Base-by-base conservation (phyloP, 2,329 filamentous ascomycete genomes). In the Aspergillus neoniger region DNA sequence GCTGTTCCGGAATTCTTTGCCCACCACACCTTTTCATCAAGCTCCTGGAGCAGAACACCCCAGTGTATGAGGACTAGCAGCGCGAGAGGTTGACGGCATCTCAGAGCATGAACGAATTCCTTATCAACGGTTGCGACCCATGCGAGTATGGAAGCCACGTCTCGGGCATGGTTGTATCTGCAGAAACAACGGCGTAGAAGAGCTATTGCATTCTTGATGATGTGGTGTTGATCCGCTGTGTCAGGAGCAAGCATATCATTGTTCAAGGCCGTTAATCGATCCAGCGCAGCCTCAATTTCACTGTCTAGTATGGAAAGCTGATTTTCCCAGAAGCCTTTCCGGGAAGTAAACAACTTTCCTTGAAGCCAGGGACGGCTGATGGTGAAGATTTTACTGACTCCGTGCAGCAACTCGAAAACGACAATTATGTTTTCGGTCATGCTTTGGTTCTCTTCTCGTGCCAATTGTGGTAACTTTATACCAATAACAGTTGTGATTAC, bases 261-360 rank as follows among this genome's bases (percentile, higher is more conserved):
- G 25, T 74, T 74, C 23, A 76, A 50, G 2, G 64, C 53, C 2
- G 60, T 64, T 6, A 77, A 60, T 49, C 68, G 66, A 39, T 69
- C 59, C 12, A 77, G 63, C 7, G 74, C 74, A 19, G 55, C 48
- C 21, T 69, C 62, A 0, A 69, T 72, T 5, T 70, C 69, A 2
- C 23, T 36, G 30, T 76, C 74, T 25, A 74, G 32, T 17, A 57
- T 58, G 4, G 55, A 55, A 1, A 25, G 57, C 15, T 10, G 75
- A 73, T 21, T 77, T 67, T 6, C 77, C 80, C 79, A 81, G 82
- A 63, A 81, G 19, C 72, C 70, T 0, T 67, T 67, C 41, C 76
- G 79, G 3, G 75, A 75, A 23, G 75, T 80, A 68, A 84, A 85
- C 1, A 85, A 72, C 74, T 81, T 83, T 15, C 80, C 78, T 64